phyloP scores from a whole-genome alignment of 1,139 yeast species.

The Hansenula lynferdii region DNA sequence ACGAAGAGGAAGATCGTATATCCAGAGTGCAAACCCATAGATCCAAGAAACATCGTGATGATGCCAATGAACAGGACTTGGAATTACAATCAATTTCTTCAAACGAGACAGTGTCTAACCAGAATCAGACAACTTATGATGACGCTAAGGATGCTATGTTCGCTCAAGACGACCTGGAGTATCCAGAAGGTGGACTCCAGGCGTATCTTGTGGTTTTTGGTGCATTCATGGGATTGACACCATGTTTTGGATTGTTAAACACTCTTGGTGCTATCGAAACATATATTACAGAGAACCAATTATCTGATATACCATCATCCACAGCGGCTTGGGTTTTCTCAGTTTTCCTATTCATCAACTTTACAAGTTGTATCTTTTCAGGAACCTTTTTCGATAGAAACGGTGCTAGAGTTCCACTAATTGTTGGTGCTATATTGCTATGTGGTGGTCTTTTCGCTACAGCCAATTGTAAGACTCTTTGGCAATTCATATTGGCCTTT shows the following conservation, averaged over 20 bases:
- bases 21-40: too few relatives aligned
- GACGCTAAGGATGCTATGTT: too few relatives aligned
- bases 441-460: conserved; percentile 48
- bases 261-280: conserved; percentile 61
- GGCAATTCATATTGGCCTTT: conserved; percentile 54
- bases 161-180: too few relatives aligned
- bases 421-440: conserved; percentile 40
- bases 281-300: conserved; percentile 47
- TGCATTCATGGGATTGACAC: conserved; percentile 49
- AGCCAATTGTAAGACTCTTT: conserved; percentile 44
- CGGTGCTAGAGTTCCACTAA: conserved; percentile 46
- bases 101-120: too few relatives aligned
- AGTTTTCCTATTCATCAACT: conserved; percentile 48
- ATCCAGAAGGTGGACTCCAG: conserved; percentile 54
- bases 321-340: conserved; percentile 68
- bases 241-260: conserved; percentile 58
- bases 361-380: conserved; percentile 50
- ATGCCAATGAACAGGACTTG: too few relatives aligned
- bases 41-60: too few relatives aligned
- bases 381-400: conserved; percentile 58
- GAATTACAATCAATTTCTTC: too few relatives aligned
- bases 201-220: conserved; percentile 57
- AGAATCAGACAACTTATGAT: too few relatives aligned
- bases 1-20: too few relatives aligned
- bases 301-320: conserved; percentile 39